Percentiles rank a stretch among this genome's conserved stretches.
Conservation (phyloP, 2,329 filamentous ascomycete genomes). For the Xylariaceae sp. region DNA sequence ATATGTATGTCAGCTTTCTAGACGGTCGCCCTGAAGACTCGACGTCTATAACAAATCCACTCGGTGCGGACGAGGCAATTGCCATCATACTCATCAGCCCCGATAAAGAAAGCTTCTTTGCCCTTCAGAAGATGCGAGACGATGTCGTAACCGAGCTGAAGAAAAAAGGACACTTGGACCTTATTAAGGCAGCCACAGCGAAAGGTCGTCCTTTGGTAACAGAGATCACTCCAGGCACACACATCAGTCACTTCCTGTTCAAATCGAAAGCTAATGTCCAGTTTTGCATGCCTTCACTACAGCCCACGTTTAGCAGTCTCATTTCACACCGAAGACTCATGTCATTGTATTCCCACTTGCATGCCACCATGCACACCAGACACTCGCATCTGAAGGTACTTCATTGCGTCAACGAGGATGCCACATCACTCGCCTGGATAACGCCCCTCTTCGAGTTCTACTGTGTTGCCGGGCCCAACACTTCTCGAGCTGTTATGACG, state of each 20-base stretch:
- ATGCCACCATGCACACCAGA: conserved; percentile 83
- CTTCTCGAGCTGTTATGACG: conserved; percentile 70
- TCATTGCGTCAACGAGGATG: conserved; percentile 76
- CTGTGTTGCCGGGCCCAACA: conserved; percentile 83
- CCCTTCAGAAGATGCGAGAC: conserved; percentile 76
- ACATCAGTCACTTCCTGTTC: conserved; percentile 91
- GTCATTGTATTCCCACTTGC: conserved; percentile 83
- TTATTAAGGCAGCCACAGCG: conserved; percentile 75
- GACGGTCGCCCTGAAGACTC: conserved; percentile 62
- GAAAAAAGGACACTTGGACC: conserved; percentile 75
- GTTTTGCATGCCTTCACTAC: conserved; percentile 87
- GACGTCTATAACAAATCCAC: conserved; percentile 54
- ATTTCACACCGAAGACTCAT: conserved; percentile 75
- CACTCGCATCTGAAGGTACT: conserved; percentile 86
- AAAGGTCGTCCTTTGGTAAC: conserved; percentile 74
- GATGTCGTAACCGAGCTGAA: conserved; percentile 72
- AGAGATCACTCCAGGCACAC: conserved; percentile 80
- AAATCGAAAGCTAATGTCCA: conserved; percentile 95
- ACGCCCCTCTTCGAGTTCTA: conserved; percentile 94
- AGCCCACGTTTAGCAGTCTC: conserved; percentile 66
- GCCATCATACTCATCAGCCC: conserved; percentile 92
- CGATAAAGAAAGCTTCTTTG: conserved; percentile 92
- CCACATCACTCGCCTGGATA: conserved; percentile 85
- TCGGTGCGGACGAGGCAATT: conserved; percentile 77
- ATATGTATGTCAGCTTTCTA: conserved; percentile 99